A percentile compares a stretch with the other conserved stretches of the same genome.
Evolutionary conservation across 768 basidiomycete species (phyloP).

Genomic region (Scleroderma bovista): DNA sequence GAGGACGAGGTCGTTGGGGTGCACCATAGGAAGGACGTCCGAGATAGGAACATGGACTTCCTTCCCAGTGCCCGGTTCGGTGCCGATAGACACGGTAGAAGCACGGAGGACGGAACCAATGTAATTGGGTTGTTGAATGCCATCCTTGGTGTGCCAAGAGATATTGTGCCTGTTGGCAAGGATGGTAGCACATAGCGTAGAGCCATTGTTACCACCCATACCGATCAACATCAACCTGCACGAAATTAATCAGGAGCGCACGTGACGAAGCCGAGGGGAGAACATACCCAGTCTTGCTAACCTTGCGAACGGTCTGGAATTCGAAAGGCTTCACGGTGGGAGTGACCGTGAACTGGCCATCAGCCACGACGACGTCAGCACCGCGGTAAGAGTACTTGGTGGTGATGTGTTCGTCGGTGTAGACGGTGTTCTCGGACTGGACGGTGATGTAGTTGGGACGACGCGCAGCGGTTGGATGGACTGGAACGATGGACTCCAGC

Average conservation of each 20-base stretch:
- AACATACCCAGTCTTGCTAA: constrained; percentile 88
- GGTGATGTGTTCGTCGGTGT: constrained; percentile 78
- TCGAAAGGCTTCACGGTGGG: constrained; percentile 80
- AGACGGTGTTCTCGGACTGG: constrained; percentile 74
- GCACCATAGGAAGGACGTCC: constrained; percentile 94
- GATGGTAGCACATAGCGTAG: constrained; percentile 89
- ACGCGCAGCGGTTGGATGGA: constrained; percentile 85
- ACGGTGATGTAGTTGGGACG: constrained; percentile 73
- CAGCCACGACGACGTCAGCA: constrained; percentile 58
- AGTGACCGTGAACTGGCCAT: constrained; percentile 73
- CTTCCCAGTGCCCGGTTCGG: constrained; percentile 72
- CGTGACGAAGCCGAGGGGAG: constrained; percentile 5
- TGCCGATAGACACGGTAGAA: constrained; percentile 89
- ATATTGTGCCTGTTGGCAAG: constrained; percentile 95
- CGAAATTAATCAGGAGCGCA: constrained; percentile 1
- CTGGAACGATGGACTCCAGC: constrained; percentile 59
- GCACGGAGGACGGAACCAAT: constrained; percentile 95
- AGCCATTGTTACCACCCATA: constrained; percentile 95
- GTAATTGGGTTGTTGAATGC: constrained; percentile 93
- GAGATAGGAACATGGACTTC: constrained; percentile 91
- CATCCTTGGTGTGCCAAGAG: constrained; percentile 89
- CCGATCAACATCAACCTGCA: constrained; percentile 93
- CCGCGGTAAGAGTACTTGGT: constrained; percentile 79
- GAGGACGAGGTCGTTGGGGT: constrained; percentile 95
- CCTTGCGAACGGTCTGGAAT: constrained; percentile 84